Evolutionary conservation across 495 filamentous ascomycete species (phyloP), one percentile per base, ranked within the genome.

Genomic region (Xylaria nigripes): DNA sequence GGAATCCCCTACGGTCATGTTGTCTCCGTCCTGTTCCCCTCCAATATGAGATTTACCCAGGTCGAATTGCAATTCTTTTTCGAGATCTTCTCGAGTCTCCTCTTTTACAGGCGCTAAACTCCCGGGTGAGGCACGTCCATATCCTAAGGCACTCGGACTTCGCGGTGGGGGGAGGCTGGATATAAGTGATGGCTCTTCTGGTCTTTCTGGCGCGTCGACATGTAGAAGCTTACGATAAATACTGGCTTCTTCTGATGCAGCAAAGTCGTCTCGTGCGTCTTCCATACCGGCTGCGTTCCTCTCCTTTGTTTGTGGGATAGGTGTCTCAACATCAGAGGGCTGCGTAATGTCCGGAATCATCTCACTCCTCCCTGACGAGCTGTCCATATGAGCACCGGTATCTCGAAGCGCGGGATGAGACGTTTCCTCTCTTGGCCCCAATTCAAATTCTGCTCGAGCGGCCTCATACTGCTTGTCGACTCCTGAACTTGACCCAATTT

Each of bases 1-100:
- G n/a, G 74, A 75, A 32, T 62, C 71, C 0, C 65, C 63, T 16
- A 65, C 58, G 49, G 78, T 71, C 0, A 68, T 75, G 51, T 77
- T 80, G 60, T 81, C 77, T 19, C 76, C 61, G 57, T 78, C 72
- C n/a, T 50, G 18, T 21, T 73, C 70, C n/a, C 56, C 55, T 25
- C 48, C 59, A 5, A 54, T 48, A 36, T 48, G 30, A 2, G 40
- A 50, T 56, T 54, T 52, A 8, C 13, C 32, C 46, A n/a, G 1
- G 12, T 48, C 45, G 3, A 18, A 46, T 30, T 22, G 30, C 30
- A 44, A 32, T 23, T 65, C 65, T 32, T 67, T 67, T 36, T 72
- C 66, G 24, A 73, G 54, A 15, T 70, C 68, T 6, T 72, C 67
- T 13, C 52, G 60, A 22, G 62, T 69, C 52, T 73, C 70, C 50